These are phyloP conservation scores for Russula emetica DNA, from an alignment of 768 basidiomycete species.

Conservation along the genomic window DNA sequence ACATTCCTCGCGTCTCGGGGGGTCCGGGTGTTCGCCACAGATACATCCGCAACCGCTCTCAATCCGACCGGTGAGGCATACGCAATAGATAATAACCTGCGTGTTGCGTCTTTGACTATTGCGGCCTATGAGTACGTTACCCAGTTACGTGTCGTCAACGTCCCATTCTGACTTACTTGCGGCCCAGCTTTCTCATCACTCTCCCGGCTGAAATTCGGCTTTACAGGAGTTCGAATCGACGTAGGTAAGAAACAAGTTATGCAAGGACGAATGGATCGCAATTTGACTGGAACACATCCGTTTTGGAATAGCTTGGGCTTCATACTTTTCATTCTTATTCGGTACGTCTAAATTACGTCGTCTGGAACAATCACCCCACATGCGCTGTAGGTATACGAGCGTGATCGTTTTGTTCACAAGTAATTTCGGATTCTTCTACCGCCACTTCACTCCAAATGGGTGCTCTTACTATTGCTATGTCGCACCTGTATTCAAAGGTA, in stretches of 20 bases:
- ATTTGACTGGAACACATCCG: not conserved
- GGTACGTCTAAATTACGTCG: slow-evolving; percentile 11
- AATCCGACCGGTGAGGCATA: not conserved
- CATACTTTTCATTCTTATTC: slow-evolving; percentile 24
- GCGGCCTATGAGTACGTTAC: slow-evolving; percentile 27
- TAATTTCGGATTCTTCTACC: slow-evolving; percentile 57
- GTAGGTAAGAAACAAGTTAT: slow-evolving; percentile 4
- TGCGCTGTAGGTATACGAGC: slow-evolving; percentile 41
- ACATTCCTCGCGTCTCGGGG: not conserved
- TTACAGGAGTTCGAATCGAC: slow-evolving; percentile 8
- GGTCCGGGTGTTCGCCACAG: not conserved
- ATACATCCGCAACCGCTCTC: too few relatives aligned
- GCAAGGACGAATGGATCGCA: not conserved
- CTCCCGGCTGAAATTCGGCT: slow-evolving; percentile 25
- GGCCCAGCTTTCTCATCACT: slow-evolving; percentile 23
- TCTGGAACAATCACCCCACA: not conserved
- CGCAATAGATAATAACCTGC: slow-evolving; percentile 19
- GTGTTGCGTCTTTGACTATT: slow-evolving; percentile 20
- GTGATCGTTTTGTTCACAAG: slow-evolving; percentile 46
- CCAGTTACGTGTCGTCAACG: not conserved
- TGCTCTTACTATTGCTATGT: slow-evolving; percentile 50
- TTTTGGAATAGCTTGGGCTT: slow-evolving; percentile 21
- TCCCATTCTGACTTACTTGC: not conserved
- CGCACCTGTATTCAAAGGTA: slow-evolving; percentile 61
- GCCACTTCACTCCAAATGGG: slow-evolving; percentile 42